phyloP scores from a whole-genome alignment of 1,139 yeast genomes.

The Candida freyschussii region DNA sequence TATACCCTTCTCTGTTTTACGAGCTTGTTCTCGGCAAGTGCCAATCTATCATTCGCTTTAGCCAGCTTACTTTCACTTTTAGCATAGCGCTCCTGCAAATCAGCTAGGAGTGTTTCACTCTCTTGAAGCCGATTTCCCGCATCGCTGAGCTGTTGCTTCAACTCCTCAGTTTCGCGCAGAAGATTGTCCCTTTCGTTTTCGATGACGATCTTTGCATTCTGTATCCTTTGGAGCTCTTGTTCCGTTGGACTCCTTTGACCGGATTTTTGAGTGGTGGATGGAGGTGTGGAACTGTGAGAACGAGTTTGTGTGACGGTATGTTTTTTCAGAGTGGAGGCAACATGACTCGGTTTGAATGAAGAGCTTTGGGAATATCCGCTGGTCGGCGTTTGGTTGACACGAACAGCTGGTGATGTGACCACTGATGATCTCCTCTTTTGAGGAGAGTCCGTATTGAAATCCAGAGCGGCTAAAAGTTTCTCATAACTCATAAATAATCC shows the following conservation, averaged over 20 bases:
- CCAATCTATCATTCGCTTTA: slow-evolving; percentile 15
- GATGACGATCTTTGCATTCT: slow-evolving; percentile 16
- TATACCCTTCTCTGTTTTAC: slow-evolving; percentile 40
- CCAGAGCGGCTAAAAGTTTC: slow-evolving; percentile 34
- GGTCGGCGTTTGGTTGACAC: slow-evolving; percentile 18
- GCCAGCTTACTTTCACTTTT: slow-evolving; percentile 10
- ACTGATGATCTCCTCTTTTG: slow-evolving; percentile 12
- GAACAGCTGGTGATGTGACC: slow-evolving; percentile 14
- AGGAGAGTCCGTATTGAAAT: slow-evolving; percentile 7
- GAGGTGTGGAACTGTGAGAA: slow-evolving; percentile 10
- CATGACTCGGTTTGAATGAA: not conserved
- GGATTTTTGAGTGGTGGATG: slow-evolving; percentile 3
- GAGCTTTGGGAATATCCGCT: slow-evolving; percentile 1
- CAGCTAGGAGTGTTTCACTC: slow-evolving; percentile 9
- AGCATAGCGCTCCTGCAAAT: slow-evolving; percentile 13
- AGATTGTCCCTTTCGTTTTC: slow-evolving; percentile 20
- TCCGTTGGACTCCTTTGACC: slow-evolving; percentile 13
- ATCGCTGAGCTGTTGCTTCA: slow-evolving; percentile 12
- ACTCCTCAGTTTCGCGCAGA: slow-evolving; percentile 9
- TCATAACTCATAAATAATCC: slow-evolving; percentile 75
- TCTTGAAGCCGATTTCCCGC: slow-evolving; percentile 11
- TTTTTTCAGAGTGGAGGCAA: not conserved
- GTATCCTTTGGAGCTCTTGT: slow-evolving; percentile 16
- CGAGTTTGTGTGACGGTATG: slow-evolving; percentile 4
- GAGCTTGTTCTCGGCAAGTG: slow-evolving; percentile 28